Evolutionary conservation across 1,284 basidiomycete species (phyloP).

Genomic region (Leccinum solheimii): DNA sequence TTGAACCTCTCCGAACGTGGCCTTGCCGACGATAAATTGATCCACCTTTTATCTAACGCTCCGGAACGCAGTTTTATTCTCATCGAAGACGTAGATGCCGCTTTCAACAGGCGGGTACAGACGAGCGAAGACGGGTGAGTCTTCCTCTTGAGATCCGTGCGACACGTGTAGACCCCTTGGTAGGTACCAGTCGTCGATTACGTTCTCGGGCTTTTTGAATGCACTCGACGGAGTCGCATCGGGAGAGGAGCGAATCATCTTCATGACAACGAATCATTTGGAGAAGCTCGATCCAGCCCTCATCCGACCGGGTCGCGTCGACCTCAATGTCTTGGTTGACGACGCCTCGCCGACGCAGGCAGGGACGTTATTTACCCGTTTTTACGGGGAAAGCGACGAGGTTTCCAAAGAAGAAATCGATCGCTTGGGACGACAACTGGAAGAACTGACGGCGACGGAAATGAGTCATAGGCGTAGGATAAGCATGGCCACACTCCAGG

Average conservation of each 20-base stretch:
- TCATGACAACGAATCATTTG: constrained; percentile 99
- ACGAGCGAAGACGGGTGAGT: constrained; percentile 85
- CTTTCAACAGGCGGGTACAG: constrained; percentile 90
- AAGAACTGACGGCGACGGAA: constrained; percentile 53
- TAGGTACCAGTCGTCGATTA: constrained; percentile 92
- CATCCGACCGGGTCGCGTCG: constrained; percentile 93
- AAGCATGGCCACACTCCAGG: constrained; percentile 94
- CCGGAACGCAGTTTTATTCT: constrained; percentile 92
- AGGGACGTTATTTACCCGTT: constrained; percentile 75
- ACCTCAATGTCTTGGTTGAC: constrained; percentile 82
- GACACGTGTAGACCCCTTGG: constrained; percentile 14
- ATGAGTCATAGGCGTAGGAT: constrained; percentile 58
- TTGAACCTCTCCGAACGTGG: constrained; percentile 97
- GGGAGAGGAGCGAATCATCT: constrained; percentile 95
- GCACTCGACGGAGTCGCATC: constrained; percentile 97
- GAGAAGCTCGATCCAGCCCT: constrained; percentile 85
- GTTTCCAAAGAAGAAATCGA: constrained; percentile 40
- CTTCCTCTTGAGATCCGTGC: constrained; percentile 2
- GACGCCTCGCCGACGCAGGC: constrained; percentile 89
- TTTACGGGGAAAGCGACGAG: constrained; percentile 65
- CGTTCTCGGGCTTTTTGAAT: constrained; percentile 97
- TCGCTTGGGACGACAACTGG: constrained; percentile 49
- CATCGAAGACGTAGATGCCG: constrained; percentile 98
- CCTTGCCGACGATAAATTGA: constrained; percentile 95
- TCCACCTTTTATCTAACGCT: constrained; percentile 89